Percentiles rank a stretch among this genome's conserved stretches.
phyloP scores from a whole-genome alignment of 2,329 filamentous ascomycete species.

The Fusarium graminum region DNA sequence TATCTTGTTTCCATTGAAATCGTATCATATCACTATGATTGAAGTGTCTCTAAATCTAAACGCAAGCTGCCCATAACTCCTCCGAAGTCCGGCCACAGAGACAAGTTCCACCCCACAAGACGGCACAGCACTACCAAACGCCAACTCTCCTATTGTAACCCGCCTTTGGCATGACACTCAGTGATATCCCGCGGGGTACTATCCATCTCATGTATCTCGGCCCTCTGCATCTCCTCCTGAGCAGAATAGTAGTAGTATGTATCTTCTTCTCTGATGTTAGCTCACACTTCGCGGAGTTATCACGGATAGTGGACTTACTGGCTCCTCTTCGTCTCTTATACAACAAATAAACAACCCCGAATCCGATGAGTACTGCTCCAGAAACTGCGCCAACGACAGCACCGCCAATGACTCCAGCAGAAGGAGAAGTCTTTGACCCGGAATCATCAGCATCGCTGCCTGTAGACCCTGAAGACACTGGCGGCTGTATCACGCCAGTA shows the following conservation, averaged over 20 bases:
- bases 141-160: background rate
- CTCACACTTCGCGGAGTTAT: background rate
- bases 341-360: slow-evolving; percentile 14
- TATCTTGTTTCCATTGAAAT: too few species aligned
- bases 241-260: slow-evolving; percentile 15
- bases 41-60: too few species aligned
- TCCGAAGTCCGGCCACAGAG: too few species aligned
- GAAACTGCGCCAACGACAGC: slow-evolving; percentile 13
- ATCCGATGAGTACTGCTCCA: slow-evolving; percentile 5
- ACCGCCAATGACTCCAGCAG: slow-evolving; percentile 22
- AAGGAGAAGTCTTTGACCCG: background rate
- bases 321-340: slow-evolving; percentile 4
- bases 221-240: slow-evolving; percentile 10
- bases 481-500: slow-evolving; percentile 30
- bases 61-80: too few species aligned
- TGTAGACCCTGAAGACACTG: background rate
- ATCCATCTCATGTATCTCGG: slow-evolving; percentile 14
- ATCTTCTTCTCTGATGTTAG: background rate
- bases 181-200: background rate
- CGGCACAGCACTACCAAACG: too few species aligned
- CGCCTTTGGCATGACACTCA: background rate
- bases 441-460: background rate
- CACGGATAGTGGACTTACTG: background rate
- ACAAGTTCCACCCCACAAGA: too few species aligned
- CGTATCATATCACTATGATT: too few species aligned